Evolutionary conservation across 495 filamentous ascomycete genomes (phyloP), one percentile per base, ranked within the genome.

Genomic region (Talaromyces trachyspermus): DNA sequence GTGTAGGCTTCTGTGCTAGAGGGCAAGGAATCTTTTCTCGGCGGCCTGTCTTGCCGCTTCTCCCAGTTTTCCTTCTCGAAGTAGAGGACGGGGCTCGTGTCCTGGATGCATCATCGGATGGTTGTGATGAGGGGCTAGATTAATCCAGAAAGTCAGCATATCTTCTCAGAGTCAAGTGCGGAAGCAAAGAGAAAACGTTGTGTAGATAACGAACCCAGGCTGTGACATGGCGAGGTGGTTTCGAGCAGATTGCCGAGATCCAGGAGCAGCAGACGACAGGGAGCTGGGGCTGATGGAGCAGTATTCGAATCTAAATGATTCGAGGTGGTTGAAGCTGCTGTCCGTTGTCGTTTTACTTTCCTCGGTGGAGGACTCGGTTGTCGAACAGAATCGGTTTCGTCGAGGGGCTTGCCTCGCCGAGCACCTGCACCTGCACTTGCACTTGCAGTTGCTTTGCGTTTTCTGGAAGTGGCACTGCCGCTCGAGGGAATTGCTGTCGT

Each of bases 161-260:
- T 19, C 12, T 43, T 15, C 19, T 14, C 8, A 35, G 24, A 19
- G 5, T 7, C 8, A 22, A 3, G 14, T 12, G n/a, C n/a, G n/a
- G 35, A 43, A 32, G 4, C 8, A 10, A 22, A 41, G 4, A 9
- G 8, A 42, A 14, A 36, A 25, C 17, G 22, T 11, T 11, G 9
- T 11, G n/a, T 17, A 14, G 10, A 18, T 19, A 14, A 48, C 43
- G 19, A n/a, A 92, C 88, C 79, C 82, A 61, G 85, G 79, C 72
- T 83, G 86, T 68, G 89, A 89, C 89, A 91, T 92, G 59, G 73
- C 76, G 66, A 75, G 79, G 60, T 61, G 75, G 69, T 68, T 85
- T 81, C 60, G 77, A 69, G 67, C 78, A 76, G 65, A 74, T 55
- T 77, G 80, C 46, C 81, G 79, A 49, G 76, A 54, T 50, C 64